These are phyloP conservation scores for sunflower (Helianthus annuus) DNA, from an alignment of 129 eudicot species.

Conservation along the genomic window DNA sequence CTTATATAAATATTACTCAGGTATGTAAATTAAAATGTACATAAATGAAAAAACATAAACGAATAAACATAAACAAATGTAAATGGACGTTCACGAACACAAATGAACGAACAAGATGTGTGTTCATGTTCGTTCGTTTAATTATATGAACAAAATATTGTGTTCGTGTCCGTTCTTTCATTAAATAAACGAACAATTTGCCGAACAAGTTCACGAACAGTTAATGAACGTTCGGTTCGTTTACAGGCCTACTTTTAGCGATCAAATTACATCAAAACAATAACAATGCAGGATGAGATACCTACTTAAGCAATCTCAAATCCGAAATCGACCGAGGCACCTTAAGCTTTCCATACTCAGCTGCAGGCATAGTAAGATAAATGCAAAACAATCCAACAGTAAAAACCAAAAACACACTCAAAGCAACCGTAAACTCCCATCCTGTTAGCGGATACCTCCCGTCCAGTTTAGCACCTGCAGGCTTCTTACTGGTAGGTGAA, in stretches of 20 bases:
- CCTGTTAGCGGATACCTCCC: slow-evolving; percentile 63
- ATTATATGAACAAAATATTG: too few relatives aligned
- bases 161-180: too few relatives aligned
- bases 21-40: too few relatives aligned
- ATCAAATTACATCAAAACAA: background rate
- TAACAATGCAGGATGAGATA: background rate
- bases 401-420: slow-evolving; percentile 63
- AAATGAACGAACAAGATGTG: too few relatives aligned
- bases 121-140: too few relatives aligned
- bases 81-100: too few relatives aligned
- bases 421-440: slow-evolving; percentile 72
- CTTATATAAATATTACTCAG: too few relatives aligned
- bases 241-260: background rate
- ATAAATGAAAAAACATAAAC: too few relatives aligned
- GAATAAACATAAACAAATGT: too few relatives aligned
- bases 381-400: slow-evolving; percentile 61
- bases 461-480: slow-evolving; percentile 47
- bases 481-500: slow-evolving; percentile 68
- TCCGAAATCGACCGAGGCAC: slow-evolving; percentile 77
- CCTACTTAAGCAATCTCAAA: slow-evolving; percentile 88
- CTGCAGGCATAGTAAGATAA: slow-evolving; percentile 80
- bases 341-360: slow-evolving; percentile 77
- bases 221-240: too few relatives aligned
- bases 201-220: too few relatives aligned
- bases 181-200: too few relatives aligned